These are phyloP conservation scores for Colletotrichum shisoi DNA, from an alignment of 2,329 filamentous ascomycete genomes.

Conservation along the genomic window DNA sequence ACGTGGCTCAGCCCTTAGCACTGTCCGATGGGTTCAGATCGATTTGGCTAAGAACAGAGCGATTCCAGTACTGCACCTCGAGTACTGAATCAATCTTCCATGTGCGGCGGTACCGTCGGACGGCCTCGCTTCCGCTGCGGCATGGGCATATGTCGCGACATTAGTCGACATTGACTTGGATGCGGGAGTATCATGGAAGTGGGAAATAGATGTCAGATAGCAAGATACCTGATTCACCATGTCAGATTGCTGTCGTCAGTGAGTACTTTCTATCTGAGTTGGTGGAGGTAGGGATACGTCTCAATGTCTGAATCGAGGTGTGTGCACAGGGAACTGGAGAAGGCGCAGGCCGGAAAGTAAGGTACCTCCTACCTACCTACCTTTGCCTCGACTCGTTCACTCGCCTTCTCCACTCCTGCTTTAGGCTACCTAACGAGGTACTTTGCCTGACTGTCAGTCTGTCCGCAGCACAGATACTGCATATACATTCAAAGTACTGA, in stretches of 20 bases:
- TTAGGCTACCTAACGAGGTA: background rate
- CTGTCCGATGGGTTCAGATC: background rate
- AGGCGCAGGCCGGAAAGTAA: conserved; percentile 4
- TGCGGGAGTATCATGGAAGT: too few species aligned
- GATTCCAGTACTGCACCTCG: background rate
- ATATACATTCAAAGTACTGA: too few species aligned
- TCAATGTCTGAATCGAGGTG: background rate
- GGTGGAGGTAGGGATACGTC: conserved; percentile 24
- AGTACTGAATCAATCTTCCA: background rate
- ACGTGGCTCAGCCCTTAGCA: background rate
- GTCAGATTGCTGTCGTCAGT: background rate
- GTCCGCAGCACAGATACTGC: too few species aligned
- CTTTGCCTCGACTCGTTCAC: conserved; percentile 9
- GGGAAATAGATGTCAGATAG: background rate
- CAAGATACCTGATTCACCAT: conserved; percentile 2
- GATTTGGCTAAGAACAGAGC: background rate
- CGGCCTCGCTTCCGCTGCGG: conserved; percentile 24
- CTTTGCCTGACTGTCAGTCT: background rate
- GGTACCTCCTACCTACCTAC: conserved; percentile 19
- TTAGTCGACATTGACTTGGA: background rate
- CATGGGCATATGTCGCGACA: conserved; percentile 1
- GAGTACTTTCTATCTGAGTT: conserved; percentile 25
- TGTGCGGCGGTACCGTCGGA: background rate
- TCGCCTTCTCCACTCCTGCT: background rate
- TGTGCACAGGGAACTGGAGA: background rate